Percentiles rank a stretch among this genome's conserved stretches.
These are phyloP conservation scores for Nakazawaea laoshanensis DNA, from an alignment of 805 yeast species.

Conservation along the genomic window DNA sequence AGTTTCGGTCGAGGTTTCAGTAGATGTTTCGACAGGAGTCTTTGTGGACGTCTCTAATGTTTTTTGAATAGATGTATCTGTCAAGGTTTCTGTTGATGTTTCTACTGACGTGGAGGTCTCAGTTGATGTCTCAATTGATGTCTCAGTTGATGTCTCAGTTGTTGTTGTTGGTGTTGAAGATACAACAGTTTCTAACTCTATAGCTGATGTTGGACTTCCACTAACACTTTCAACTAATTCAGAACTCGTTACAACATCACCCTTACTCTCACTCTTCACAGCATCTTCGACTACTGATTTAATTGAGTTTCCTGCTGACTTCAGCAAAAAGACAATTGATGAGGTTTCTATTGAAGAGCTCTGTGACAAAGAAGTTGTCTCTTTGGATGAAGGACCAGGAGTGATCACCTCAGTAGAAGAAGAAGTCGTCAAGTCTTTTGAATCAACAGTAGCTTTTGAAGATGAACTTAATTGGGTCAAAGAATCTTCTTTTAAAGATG, in stretches of 20 bases:
- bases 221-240: background rate
- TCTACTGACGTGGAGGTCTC: too few species aligned
- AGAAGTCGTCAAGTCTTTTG: slow-evolving; percentile 4
- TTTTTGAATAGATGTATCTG: too few species aligned
- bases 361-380: too few species aligned
- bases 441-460: slow-evolving; percentile 1
- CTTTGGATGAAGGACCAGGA: slow-evolving; percentile 9
- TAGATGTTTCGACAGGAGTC: too few species aligned
- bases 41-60: too few species aligned
- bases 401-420: slow-evolving; percentile 7
- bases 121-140: background rate
- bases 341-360: background rate
- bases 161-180: too few species aligned
- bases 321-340: too few species aligned
- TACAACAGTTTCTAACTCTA: too few species aligned
- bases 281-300: background rate
- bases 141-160: slow-evolving; percentile 1
- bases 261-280: slow-evolving; percentile 4
- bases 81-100: too few species aligned
- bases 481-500: too few species aligned
- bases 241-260: slow-evolving; percentile 1
- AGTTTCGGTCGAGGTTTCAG: too few species aligned
- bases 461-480: background rate
- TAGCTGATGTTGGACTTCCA: too few species aligned
- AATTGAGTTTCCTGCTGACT: background rate